phyloP scores from a whole-genome alignment of 306 rosid species.

The Vicia faba region DNA sequence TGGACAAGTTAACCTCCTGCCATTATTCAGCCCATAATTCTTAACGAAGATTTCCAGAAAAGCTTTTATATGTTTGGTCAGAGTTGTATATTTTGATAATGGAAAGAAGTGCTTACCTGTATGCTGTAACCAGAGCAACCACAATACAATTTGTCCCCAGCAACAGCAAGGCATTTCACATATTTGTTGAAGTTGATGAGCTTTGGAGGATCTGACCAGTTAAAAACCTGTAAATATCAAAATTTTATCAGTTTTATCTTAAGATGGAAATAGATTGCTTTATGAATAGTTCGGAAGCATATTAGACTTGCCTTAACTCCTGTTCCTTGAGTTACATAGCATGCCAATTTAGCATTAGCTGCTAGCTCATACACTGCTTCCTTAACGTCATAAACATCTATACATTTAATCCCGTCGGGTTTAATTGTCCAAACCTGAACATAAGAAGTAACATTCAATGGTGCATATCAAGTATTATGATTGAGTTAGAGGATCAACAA shows the following conservation, averaged over 20 bases:
- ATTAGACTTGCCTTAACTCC: conserved; percentile 73
- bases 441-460: conserved; percentile 23
- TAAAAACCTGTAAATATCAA: conserved; percentile 55
- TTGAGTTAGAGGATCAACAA: conserved; percentile 19
- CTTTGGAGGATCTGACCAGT: conserved; percentile 69
- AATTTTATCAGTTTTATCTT: conserved; percentile 24
- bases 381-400: conserved; percentile 74
- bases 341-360: conserved; percentile 66
- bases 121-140: conserved; percentile 86
- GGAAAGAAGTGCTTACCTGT: conserved; percentile 54
- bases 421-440: conserved; percentile 72
- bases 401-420: conserved; percentile 68
- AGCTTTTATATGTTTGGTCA: conserved; percentile 10
- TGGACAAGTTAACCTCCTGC: conserved; percentile 86
- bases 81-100: conserved; percentile 21
- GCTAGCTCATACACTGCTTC: conserved; percentile 70
- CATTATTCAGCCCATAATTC: conserved; percentile 21
- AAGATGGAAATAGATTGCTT: conserved; percentile 30
- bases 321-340: conserved; percentile 78
- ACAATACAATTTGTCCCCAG: conserved; percentile 71
- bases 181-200: conserved; percentile 74
- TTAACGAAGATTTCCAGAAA: conserved; percentile 28
- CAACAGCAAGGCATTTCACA: conserved; percentile 73
- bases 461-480: conserved; percentile 2
- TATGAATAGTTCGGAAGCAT: conserved; percentile 13